Base-by-base conservation (phyloP, 441 rosid genomes). In the Capsella rubella region DNA sequence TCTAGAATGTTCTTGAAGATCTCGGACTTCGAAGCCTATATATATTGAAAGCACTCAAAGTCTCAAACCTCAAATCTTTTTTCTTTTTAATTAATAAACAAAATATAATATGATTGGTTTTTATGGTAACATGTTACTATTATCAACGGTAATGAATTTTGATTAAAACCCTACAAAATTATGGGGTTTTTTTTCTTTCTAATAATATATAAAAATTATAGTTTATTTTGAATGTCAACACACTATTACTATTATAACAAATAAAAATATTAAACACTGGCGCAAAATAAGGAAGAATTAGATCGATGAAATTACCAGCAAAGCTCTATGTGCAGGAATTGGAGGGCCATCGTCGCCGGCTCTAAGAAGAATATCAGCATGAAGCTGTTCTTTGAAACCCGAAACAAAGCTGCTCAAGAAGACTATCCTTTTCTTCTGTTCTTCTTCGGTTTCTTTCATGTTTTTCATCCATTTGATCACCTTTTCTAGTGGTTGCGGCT, bases 21-120 rank as follows among this genome's bases (percentile, higher is more conserved):
- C 75, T 81, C 89, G 15, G 97, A 93, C 83, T 90, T 91, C 58
- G 90, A 83, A 57, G 97, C 94, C 97, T 91, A 47, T 50, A 52
- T 4, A 63, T 15, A 37, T 0, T 42, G 15, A 14, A 42, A 46
- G 0, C 21, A 46, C 50, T 18, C 8, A n/a, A n/a, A n/a, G n/a
- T n/a, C n/a, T n/a, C n/a, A n/a, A 46, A 1, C 25, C 25, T 21
- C 25, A 21, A 21, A 0, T 21, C 25, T 21, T 21, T 21, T 21
- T 21, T 49, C 5, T 64, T 29, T 4, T 55, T 37, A 2, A n/a
- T 52, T 63, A 31, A 46, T 9, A 52, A 51, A 49, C 3, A 42
- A 61, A 46, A 4, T 14, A 43, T 42, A 42, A 15, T 6, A 4
- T 40, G 32, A 5, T 35, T 34, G 49, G 6, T 0, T 46, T 46